Evolutionary conservation across 495 filamentous ascomycete genomes (phyloP).

Genomic region (Astrocystis sublimbata): DNA sequence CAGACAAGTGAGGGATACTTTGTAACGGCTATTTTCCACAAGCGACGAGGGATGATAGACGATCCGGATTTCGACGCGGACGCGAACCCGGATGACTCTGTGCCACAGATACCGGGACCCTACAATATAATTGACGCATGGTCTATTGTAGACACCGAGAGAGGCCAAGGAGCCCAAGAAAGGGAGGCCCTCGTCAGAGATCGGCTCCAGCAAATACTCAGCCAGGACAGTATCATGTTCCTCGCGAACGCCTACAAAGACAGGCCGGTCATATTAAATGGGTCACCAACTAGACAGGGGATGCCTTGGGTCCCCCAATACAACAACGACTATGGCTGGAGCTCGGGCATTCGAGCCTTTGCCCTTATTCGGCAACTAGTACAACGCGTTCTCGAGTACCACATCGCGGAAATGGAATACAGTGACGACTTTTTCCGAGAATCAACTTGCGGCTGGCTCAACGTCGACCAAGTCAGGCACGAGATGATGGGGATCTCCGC

Average conservation of each 20-base stretch:
- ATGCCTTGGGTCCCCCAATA: constrained; percentile 9
- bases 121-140: not conserved
- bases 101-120: not conserved
- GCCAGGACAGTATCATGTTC: not conserved
- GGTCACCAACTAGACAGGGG: not conserved
- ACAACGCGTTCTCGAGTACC: not conserved
- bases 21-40: constrained; percentile 13
- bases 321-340: not conserved
- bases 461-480: constrained; percentile 12
- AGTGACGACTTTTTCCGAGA: not conserved
- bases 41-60: not conserved
- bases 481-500: constrained; percentile 17
- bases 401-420: not conserved
- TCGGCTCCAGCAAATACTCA: not conserved
- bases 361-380: constrained; percentile 6
- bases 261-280: not conserved
- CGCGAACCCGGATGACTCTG: not conserved
- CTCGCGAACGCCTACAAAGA: not conserved
- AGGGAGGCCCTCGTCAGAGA: not conserved
- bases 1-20: not conserved
- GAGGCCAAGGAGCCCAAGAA: not conserved
- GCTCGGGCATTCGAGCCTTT: constrained; percentile 8
- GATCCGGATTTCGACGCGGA: not conserved
- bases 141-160: constrained; percentile 11
- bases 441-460: constrained; percentile 12